These are phyloP conservation scores for Lentinula boryana DNA, from an alignment of 768 basidiomycete genomes.

Conservation along the genomic window DNA sequence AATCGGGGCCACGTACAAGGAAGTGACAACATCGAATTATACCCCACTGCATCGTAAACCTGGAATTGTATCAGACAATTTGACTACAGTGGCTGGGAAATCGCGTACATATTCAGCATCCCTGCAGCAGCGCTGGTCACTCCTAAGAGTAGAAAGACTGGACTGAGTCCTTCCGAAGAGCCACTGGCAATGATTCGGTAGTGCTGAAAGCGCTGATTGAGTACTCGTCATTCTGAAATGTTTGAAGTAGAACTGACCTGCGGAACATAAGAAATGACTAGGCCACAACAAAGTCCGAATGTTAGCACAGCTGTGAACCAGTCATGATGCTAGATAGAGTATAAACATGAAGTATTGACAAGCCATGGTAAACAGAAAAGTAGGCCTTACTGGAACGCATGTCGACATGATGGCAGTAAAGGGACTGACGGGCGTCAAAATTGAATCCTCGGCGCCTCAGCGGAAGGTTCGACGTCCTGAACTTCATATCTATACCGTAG, in stretches of 20 bases:
- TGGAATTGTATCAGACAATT: constrained; percentile 21
- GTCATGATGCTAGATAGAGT: constrained; percentile 54
- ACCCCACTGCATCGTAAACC: constrained; percentile 81
- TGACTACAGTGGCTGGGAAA: not conserved
- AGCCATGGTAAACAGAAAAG: not conserved
- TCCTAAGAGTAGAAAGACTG: constrained; percentile 87
- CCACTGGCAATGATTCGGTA: constrained; percentile 70
- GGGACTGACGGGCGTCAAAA: not conserved
- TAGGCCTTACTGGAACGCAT: constrained; percentile 1
- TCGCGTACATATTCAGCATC: constrained; percentile 74
- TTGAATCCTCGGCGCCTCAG: not conserved
- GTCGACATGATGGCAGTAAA: not conserved
- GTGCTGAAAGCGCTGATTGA: constrained; percentile 39
- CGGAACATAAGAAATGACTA: constrained; percentile 79
- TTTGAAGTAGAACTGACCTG: constrained; percentile 47
- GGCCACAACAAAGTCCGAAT: constrained; percentile 57
- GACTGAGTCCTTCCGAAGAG: constrained; percentile 87
- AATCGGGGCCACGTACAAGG: constrained; percentile 45
- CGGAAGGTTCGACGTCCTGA: too few species aligned
- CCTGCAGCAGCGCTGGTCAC: constrained; percentile 77
- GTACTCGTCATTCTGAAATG: not conserved
- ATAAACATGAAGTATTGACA: not conserved
- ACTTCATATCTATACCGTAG: too few species aligned
- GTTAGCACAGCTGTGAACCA: constrained; percentile 65
- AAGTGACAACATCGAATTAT: constrained; percentile 75